Evolutionary conservation across 257 asterid species (phyloP).

Genomic region (Oldenlandia corymbosa): DNA sequence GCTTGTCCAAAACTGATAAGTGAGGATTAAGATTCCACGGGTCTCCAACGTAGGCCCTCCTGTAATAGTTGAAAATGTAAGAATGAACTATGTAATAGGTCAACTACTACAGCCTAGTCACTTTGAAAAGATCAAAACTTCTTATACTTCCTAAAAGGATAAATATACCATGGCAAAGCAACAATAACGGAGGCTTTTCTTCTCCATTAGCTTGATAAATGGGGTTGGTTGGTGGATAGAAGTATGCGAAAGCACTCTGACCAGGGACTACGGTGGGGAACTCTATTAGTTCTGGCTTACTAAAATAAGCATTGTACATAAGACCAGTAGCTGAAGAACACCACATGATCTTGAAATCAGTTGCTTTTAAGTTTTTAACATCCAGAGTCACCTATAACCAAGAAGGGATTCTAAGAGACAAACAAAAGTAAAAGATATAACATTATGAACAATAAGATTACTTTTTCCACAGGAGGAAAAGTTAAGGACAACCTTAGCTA

Average conservation of each 20-base stretch:
- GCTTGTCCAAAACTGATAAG: conserved; percentile 93
- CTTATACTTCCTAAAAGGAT: too few species aligned
- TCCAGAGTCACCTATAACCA: conserved; percentile 59
- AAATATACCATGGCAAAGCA: conserved; percentile 91
- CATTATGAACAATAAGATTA: not conserved
- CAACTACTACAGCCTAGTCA: not conserved
- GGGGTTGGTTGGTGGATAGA: conserved; percentile 90
- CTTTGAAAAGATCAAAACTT: not conserved
- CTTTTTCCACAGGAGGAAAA: conserved; percentile 2
- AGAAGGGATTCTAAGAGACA: conserved; percentile 4
- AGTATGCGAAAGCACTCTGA: conserved; percentile 81
- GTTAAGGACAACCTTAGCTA: conserved; percentile 62
- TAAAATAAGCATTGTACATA: conserved; percentile 38
- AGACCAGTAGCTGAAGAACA: conserved; percentile 57
- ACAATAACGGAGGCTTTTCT: conserved; percentile 84
- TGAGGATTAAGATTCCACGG: conserved; percentile 69
- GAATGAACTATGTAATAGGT: not conserved
- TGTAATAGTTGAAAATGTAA: conserved; percentile 12
- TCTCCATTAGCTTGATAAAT: conserved; percentile 53
- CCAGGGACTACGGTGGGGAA: conserved; percentile 89
- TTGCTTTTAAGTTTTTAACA: conserved; percentile 57
- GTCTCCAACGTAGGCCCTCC: conserved; percentile 97
- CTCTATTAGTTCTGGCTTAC: conserved; percentile 74
- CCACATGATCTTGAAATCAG: conserved; percentile 61
- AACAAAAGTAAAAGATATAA: not conserved